Evolutionary conservation across 2,329 filamentous ascomycete species (phyloP), one percentile per base, ranked within the genome.

Genomic region (Aspergillus sp.): DNA sequence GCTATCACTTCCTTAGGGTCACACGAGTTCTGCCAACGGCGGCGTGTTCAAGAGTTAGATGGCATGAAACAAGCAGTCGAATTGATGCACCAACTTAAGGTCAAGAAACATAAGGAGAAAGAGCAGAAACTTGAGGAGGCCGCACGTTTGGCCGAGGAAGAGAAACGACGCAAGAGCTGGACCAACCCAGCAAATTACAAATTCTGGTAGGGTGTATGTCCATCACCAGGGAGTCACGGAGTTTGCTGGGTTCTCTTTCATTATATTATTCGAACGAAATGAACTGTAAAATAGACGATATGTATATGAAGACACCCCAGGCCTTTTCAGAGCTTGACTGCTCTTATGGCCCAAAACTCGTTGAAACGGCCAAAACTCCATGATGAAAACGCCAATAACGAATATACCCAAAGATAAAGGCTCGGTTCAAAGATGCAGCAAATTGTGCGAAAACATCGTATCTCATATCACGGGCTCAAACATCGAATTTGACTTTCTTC

Each of bases 61-160:
- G 86, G 88, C 53, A 91, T 98, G 83, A 86, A 86, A 66, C 77
- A 89, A 55, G 87, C 87, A 3, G 85, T 95, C 47, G 88, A 95
- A 63, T 81, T 93, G 49, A 85, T 91, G 67, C 83, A 86, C 61
- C 76, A 80, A 59, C 83, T 90, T 67, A 83, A 87, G 61, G 74
- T 77, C 4, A 82, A 86, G 66, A 80, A 83, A 63, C 77, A 83
- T 57, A 67, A 65, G 50, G 70, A 74, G 41, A 74, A 72, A 54
- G 72, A 73, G 46, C 62, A 64, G 43, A 66, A 67, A 48, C 61
- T 60, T 12, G 63, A 65, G 41, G 68, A 70, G 48, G 64, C 63
- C 37, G 59, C 60, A 44, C 64, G 63, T 25, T 56, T 60, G 41
- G 62, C 59, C 17, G 68, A 67, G 51, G 67, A 72, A 50, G 70